Conservation (phyloP, 345 rosid genomes). For the Jatropha curcas region DNA sequence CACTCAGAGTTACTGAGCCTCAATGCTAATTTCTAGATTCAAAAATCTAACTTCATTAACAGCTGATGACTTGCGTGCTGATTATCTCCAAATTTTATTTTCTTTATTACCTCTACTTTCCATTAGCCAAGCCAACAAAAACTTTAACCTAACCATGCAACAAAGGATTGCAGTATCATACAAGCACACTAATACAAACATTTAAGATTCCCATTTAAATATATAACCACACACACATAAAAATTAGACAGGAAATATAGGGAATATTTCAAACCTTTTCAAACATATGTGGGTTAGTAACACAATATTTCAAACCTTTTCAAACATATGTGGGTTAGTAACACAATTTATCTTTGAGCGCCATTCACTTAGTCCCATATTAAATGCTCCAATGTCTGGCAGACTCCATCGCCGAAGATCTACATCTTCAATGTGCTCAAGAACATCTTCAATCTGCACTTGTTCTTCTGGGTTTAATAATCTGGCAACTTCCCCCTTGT, state of each 20-base stretch:
- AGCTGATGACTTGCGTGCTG: too few species aligned
- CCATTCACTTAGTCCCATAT: slow-evolving; percentile 62
- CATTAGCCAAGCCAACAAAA: not conserved
- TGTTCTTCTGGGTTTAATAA: slow-evolving; percentile 45
- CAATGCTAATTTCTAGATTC: not conserved
- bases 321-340: slow-evolving; percentile 64
- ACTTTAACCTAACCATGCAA: not conserved
- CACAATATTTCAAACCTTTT: slow-evolving; percentile 51
- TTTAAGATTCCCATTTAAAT: too few species aligned
- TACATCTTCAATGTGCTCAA: slow-evolving; percentile 71
- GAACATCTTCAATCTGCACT: slow-evolving; percentile 49
- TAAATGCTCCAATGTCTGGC: slow-evolving; percentile 57
- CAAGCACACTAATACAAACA: not conserved
- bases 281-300: slow-evolving; percentile 67
- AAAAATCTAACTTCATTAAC: not conserved
- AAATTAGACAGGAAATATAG: too few species aligned
- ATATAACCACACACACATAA: too few species aligned
- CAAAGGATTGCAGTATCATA: not conserved
- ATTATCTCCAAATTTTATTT: too few species aligned
- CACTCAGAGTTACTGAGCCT: not conserved
- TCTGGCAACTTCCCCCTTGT: slow-evolving; percentile 37
- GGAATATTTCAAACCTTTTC: slow-evolving; percentile 54
- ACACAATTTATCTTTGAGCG: slow-evolving; percentile 63
- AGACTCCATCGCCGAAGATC: slow-evolving; percentile 77
- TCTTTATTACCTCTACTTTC: too few species aligned